These are phyloP conservation scores for Phytophthora palmivora DNA, from an alignment of 352 stramenopile species.

Conservation along the genomic window DNA sequence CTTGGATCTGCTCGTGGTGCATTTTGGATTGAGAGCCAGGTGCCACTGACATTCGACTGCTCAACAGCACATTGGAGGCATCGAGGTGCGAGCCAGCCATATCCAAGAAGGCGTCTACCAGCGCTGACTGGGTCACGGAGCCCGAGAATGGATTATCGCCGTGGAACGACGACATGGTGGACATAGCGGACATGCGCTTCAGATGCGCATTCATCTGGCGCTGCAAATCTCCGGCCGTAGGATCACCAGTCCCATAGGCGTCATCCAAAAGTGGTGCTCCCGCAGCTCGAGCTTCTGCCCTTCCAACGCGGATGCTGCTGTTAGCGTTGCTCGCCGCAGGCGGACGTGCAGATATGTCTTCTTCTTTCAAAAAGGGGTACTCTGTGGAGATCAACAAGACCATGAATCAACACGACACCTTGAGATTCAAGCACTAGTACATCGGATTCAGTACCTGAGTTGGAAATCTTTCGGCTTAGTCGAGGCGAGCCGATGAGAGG, in stretches of 20 bases:
- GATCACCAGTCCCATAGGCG: constrained; percentile 31
- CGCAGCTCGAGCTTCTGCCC: constrained; percentile 12
- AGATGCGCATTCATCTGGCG: constrained; percentile 60
- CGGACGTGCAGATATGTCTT: constrained; percentile 45
- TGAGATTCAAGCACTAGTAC: not conserved
- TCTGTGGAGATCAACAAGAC: constrained; percentile 35
- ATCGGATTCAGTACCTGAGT: constrained; percentile 48
- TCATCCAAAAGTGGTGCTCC: constrained; percentile 38
- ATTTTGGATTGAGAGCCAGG: constrained; percentile 36
- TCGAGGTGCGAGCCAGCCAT: constrained; percentile 84
- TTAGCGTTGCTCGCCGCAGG: constrained; percentile 32
- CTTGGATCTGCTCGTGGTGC: constrained; percentile 35
- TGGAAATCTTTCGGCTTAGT: constrained; percentile 70
- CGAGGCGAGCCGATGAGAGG: constrained; percentile 58
- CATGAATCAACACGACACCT: constrained; percentile 2
- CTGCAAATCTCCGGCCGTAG: constrained; percentile 40
- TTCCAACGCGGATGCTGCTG: constrained; percentile 26
- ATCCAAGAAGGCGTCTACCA: constrained; percentile 87
- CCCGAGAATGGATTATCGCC: constrained; percentile 64
- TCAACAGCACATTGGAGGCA: constrained; percentile 73
- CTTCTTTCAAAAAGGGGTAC: constrained; percentile 73
- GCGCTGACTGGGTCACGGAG: constrained; percentile 81
- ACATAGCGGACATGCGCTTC: constrained; percentile 62
- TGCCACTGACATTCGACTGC: constrained; percentile 51
- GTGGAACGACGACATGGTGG: constrained; percentile 63